Base-by-base conservation (phyloP, 768 basidiomycete genomes). In the Phlebiopsis gigantea region DNA sequence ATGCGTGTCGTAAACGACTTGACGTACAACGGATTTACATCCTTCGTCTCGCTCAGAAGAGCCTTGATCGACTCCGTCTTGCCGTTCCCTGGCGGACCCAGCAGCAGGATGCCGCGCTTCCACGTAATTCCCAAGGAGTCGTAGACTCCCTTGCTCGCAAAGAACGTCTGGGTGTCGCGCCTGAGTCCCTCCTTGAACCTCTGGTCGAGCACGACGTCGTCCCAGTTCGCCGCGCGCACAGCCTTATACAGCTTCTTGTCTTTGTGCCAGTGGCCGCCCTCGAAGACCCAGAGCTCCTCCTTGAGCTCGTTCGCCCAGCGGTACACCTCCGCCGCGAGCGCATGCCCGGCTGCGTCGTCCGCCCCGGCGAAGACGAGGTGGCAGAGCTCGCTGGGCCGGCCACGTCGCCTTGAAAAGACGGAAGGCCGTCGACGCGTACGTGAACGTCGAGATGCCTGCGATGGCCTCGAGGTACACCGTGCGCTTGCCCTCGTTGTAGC, bases 81-180 rank as follows among this genome's bases (percentile, higher is more conserved):
- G 10, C 76, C 75, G 63, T 76, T 75, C 25, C 69, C 68, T 8
- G 69, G 67, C 24, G 73, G 69, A 2, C 29, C 77, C 1, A 66
- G 46, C 6, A 63, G 47, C 45, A 68, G 47, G 46, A 68, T 55
- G 5, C 62, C 61, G 17, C 62, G 56, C 53, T 68, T 65, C 77
- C 76, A 78, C 2, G 75, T 69, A 10, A 77, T 72, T 1, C 63
- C 67, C 2, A 77, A 63, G 41, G 70, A 66, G 47, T 70, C 66
- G 62, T 77, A 78, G 1, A 71, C 62, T 41, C 69, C 58, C 57
- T 74, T 68, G 39, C 69, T 71, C 28, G 65, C 62, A 66, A 75
- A 75, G 68, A 78, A 78, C 0, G 68, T 69, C 21, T 63, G 45
- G 42, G 74, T 72, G 50, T 77, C 77, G 21, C 71, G 63, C 46